A percentile compares a stretch with the other conserved stretches of the same genome.
Conservation (phyloP, 192 early-diverging fungal species). For the Backusella mclennaniae region DNA sequence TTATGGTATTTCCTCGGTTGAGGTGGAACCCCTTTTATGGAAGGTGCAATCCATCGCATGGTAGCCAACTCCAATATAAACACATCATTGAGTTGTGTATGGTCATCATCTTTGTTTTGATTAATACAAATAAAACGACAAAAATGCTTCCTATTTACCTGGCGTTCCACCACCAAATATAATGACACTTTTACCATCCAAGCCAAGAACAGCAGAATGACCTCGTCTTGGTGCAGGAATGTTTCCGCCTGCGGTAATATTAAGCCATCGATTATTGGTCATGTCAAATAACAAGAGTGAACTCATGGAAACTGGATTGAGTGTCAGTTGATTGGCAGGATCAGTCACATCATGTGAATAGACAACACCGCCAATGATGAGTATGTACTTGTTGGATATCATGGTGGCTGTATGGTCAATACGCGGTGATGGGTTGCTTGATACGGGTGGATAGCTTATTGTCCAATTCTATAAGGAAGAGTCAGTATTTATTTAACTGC, state of each 20-base stretch:
- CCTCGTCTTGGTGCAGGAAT: conserved; percentile 32
- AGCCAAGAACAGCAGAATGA: conserved; percentile 28
- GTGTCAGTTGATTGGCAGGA: conserved; percentile 15
- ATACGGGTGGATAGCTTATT: conserved; percentile 11
- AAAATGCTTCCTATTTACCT: background rate
- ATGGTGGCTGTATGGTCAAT: conserved; percentile 34
- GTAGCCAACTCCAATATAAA: conserved; percentile 25
- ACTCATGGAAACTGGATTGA: conserved; percentile 31
- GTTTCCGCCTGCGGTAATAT: conserved; percentile 33
- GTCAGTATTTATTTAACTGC: too few species aligned
- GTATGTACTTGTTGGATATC: conserved; percentile 18
- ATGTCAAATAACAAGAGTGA: conserved; percentile 22
- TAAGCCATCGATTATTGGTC: conserved; percentile 17
- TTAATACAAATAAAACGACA: background rate
- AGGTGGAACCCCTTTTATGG: conserved; percentile 22
- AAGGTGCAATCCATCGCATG: conserved; percentile 28
- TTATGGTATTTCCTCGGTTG: conserved; percentile 32
- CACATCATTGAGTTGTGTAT: conserved; percentile 24
- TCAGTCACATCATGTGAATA: conserved; percentile 32
- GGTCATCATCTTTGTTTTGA: background rate
- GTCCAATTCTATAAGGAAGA: conserved; percentile 20
- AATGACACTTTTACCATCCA: conserved; percentile 19
- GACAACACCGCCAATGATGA: conserved; percentile 29
- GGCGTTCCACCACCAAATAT: conserved; percentile 30
- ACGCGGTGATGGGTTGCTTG: conserved; percentile 16